These are phyloP conservation scores for Meripilus lineatus DNA, from an alignment of 1,284 basidiomycete genomes.

Conservation along the genomic window DNA sequence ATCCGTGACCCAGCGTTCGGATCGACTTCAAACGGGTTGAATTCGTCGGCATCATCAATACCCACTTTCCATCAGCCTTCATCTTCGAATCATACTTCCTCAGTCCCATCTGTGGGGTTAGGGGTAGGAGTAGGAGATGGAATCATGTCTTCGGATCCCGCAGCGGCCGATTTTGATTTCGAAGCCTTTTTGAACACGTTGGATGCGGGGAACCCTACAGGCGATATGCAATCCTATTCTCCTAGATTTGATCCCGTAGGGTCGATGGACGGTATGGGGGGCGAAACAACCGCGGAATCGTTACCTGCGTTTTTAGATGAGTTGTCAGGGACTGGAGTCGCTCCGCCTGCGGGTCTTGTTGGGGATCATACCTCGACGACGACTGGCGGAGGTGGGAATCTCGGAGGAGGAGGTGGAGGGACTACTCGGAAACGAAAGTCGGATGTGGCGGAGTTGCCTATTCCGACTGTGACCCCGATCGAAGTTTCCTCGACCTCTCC, in stretches of 20 bases:
- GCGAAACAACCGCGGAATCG: slow-evolving; percentile 32
- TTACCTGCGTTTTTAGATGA: slow-evolving; percentile 42
- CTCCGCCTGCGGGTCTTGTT: neutral
- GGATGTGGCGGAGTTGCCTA: slow-evolving; percentile 30
- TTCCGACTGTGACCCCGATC: slow-evolving; percentile 10
- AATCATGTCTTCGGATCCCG: slow-evolving; percentile 3
- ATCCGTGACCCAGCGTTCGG: neutral
- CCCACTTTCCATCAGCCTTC: neutral
- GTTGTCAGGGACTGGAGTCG: slow-evolving; percentile 20
- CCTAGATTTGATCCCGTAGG: slow-evolving; percentile 26
- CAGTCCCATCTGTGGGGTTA: too few relatives aligned
- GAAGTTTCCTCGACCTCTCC: too few relatives aligned
- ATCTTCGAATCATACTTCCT: too few relatives aligned
- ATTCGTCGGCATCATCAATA: neutral
- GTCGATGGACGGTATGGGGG: slow-evolving; percentile 21
- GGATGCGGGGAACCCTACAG: slow-evolving; percentile 18
- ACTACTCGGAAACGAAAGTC: slow-evolving; percentile 42
- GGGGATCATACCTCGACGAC: slow-evolving; percentile 5
- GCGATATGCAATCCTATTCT: slow-evolving; percentile 17
- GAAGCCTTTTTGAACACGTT: slow-evolving; percentile 41
- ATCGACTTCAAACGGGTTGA: neutral
- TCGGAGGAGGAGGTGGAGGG: neutral
- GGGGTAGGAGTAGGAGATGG: too few relatives aligned
- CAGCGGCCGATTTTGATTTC: slow-evolving; percentile 40
- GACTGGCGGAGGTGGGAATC: neutral